Evolutionary conservation across 352 stramenopile genomes (phyloP), one percentile per base, ranked within the genome.

Genomic region (Globisporangium iwayamae): DNA sequence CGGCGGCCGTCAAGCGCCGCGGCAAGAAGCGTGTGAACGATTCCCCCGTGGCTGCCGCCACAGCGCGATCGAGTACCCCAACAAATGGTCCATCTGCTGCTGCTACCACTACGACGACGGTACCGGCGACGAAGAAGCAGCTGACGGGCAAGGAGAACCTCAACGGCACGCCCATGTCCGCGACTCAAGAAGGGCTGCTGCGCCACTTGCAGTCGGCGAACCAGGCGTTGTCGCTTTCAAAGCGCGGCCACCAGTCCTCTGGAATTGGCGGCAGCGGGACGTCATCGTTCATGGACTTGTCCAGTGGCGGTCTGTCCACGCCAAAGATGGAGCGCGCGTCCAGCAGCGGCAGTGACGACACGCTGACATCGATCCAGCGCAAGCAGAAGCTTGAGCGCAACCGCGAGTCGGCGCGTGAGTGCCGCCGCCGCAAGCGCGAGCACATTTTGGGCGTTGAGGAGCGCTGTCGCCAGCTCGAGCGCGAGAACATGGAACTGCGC

Each of bases 311-410:
- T 14, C 39, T 67, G 25, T 74, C 77, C 32, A 75, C 60, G 1
- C 75, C 83, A 39, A 91, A 91, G 73, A 50, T 71, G 18, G 83
- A 92, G 64, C 50, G 61, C 7, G 69, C 75, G 20, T 72, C 69
- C 30, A 88, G 76, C 70, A 90, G 81, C 58, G 79, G 83, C 38
- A 84, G 78, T 57, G 81, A 87, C 67, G 46, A 72, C 47, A 48
- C 58, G 45, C 53, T 71, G 56, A 78, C 67, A 28, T 86, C 73
- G 55, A 66, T 87, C 20, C 80, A 90, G 67, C 82, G 84, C 62
- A 91, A 90, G 64, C 78, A 90, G 58, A 93, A 96, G 69, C 78
- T 97, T 13, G 91, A 97, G 73, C 91, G 94, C 61, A 98, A 98
- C 77, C 87, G 90, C 28, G 80, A 97, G 65, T 96, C 83, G 28